Base-by-base conservation (phyloP, 1,139 yeast species). In the Debaryomyces fabryi region DNA sequence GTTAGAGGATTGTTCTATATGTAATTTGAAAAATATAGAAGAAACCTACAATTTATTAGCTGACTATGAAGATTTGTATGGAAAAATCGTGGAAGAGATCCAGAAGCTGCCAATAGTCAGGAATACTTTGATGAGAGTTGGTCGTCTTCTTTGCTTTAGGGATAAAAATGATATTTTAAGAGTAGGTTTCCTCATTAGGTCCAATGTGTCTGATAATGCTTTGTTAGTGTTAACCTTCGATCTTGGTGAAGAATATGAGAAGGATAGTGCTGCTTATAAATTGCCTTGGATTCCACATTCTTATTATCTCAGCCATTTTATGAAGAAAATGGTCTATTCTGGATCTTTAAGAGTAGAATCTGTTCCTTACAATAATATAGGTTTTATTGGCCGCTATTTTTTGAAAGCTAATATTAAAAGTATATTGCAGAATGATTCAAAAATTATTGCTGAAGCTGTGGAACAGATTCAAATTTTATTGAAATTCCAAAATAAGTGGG, bases 101-200 rank as follows among this genome's bases (percentile, higher is more conserved):
- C 69, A 77, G 45, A 71, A 72, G 32, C 72, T 78, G 47, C 76
- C 85, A 2, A 60, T 74, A 2, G 68, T 81, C 18, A 71, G 79
- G 46, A 70, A 73, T 23, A 57, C 63, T 16, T 65, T 79, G n/a
- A 64, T 86, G 47, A 71, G 67, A 43, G 62, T 70, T 2, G 96
- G 96, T 8, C 74, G 90, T 51, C 62, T 88, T 47, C 63, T 89
- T 46, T 76, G 85, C 9, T 88, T 72, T 64, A 76, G 83, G 52
- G 84, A 83, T 57, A 58, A 61, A 34, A 64, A 63, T 3, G 73
- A 66, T 5, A 63, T 67, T 6, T 62, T 80, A 1, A 71, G 74
- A 45, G 65, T 83, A 16, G 96, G 90, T 2, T 76, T 84, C 54
- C 63, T 85, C 34, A 68, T 79, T 43, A 77, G 74, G 57, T 65